Evolutionary conservation across 2,329 filamentous ascomycete species (phyloP).

Genomic region (Ophiostoma sp.): DNA sequence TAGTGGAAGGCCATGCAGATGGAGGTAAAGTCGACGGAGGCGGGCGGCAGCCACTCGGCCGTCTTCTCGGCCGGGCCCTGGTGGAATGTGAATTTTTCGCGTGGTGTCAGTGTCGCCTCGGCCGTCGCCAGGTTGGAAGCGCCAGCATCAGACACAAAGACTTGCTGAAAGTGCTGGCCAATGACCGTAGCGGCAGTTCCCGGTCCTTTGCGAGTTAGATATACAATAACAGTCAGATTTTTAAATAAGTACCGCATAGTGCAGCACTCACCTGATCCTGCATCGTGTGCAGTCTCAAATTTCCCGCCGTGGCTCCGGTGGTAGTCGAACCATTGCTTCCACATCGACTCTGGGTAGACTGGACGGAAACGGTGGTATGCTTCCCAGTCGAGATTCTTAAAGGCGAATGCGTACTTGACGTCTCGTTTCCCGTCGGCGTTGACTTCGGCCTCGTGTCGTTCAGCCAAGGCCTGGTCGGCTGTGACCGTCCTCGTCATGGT

Average conservation of each 20-base stretch:
- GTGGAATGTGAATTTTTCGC: constrained; percentile 23
- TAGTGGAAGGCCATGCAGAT: constrained; percentile 32
- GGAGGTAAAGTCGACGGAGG: constrained; percentile 29
- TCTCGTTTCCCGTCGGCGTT: constrained; percentile 16
- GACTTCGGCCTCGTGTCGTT: constrained; percentile 26
- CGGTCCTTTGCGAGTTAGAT: constrained; percentile 7
- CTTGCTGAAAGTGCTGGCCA: constrained; percentile 19
- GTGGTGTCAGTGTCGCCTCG: constrained; percentile 18
- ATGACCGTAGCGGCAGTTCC: constrained; percentile 28
- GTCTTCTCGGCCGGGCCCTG: constrained; percentile 28
- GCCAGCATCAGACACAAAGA: constrained; percentile 29
- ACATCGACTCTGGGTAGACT: constrained; percentile 30
- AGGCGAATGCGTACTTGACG: constrained; percentile 31
- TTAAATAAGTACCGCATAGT: not conserved
- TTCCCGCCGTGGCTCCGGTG: constrained; percentile 25
- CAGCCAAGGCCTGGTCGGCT: not conserved
- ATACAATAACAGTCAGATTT: no score
- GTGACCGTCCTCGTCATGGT: not conserved
- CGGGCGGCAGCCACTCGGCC: constrained; percentile 19
- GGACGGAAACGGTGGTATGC: constrained; percentile 31
- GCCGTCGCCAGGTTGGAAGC: constrained; percentile 27
- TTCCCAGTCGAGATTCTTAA: constrained; percentile 31
- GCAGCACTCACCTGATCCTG: constrained; percentile 16
- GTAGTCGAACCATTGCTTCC: constrained; percentile 28
- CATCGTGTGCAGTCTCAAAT: constrained; percentile 28